Conservation (phyloP, 208 protist species). For the Trypanosoma grayi region DNA sequence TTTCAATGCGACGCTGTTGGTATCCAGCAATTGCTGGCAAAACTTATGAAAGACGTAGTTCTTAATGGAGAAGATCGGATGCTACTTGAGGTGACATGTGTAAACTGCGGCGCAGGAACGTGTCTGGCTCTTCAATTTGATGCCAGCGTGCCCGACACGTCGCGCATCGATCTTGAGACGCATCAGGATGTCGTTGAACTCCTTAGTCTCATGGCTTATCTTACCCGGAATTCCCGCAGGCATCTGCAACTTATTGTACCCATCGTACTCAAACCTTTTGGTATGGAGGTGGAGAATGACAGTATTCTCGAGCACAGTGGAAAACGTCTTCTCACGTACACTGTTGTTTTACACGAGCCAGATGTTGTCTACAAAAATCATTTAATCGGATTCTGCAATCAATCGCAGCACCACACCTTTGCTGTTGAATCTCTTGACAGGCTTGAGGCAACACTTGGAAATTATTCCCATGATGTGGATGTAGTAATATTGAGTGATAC, state of each 20-base stretch:
- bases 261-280: slow-evolving; percentile 15
- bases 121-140: slow-evolving; percentile 7
- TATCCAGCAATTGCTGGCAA: not conserved
- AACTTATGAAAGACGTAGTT: not conserved
- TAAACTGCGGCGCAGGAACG: not conserved
- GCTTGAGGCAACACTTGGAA: slow-evolving; percentile 23
- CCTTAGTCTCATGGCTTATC: slow-evolving; percentile 13
- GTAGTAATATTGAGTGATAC: slow-evolving; percentile 24
- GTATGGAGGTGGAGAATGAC: not conserved
- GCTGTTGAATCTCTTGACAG: slow-evolving; percentile 4
- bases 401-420: slow-evolving; percentile 24
- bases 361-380: slow-evolving; percentile 30
- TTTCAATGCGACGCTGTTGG: slow-evolving; percentile 1
- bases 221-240: slow-evolving; percentile 3
- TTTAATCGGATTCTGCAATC: slow-evolving; percentile 21
- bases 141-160: not conserved
- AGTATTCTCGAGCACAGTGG: not conserved
- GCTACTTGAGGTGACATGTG: not conserved
- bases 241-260: slow-evolving; percentile 19
- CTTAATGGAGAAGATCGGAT: not conserved
- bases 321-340: slow-evolving; percentile 14
- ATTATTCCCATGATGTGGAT: slow-evolving; percentile 20
- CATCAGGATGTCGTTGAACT: slow-evolving; percentile 9
- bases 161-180: not conserved
- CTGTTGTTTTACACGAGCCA: slow-evolving; percentile 36